These are phyloP conservation scores for Globisporangium ultimum DNA, from an alignment of 352 stramenopile species.

Conservation along the genomic window DNA sequence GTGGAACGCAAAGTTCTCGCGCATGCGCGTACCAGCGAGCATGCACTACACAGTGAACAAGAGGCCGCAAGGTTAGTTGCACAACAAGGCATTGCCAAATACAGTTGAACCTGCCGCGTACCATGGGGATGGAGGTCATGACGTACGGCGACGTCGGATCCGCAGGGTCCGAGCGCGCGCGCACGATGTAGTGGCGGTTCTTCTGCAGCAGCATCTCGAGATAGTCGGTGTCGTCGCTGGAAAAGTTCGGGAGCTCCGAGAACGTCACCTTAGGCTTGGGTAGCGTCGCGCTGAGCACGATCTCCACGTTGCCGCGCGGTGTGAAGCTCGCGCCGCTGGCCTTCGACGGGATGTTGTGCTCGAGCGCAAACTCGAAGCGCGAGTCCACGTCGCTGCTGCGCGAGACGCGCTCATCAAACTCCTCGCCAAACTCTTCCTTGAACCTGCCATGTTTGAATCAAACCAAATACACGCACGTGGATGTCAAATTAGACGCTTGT, in stretches of 20 bases:
- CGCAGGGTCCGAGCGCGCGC: constrained; percentile 51
- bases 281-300: constrained; percentile 47
- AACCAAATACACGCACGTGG: too few relatives aligned
- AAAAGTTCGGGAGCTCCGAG: constrained; percentile 40
- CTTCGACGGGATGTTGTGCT: constrained; percentile 50
- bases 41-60: constrained; percentile 38
- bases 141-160: constrained; percentile 66
- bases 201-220: constrained; percentile 41
- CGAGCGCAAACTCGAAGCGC: constrained; percentile 55
- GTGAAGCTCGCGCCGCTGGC: constrained; percentile 28
- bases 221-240: constrained; percentile 37
- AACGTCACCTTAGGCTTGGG: constrained; percentile 67
- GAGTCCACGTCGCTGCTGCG: constrained; percentile 33
- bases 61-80: too few relatives aligned
- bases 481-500: too few relatives aligned
- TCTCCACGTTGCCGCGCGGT: constrained; percentile 52
- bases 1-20: constrained; percentile 83
- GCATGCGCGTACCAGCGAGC: constrained; percentile 64
- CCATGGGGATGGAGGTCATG: constrained; percentile 72
- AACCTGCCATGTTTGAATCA: constrained; percentile 23
- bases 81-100: background rate
- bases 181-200: constrained; percentile 65
- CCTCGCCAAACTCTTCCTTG: constrained; percentile 64
- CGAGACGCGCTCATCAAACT: constrained; percentile 46
- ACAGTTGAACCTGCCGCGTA: constrained; percentile 8